A percentile compares a stretch with the other conserved stretches of the same genome.
phyloP scores from a whole-genome alignment of 2,329 filamentous ascomycete genomes.

The Byssochlamys sp. region DNA sequence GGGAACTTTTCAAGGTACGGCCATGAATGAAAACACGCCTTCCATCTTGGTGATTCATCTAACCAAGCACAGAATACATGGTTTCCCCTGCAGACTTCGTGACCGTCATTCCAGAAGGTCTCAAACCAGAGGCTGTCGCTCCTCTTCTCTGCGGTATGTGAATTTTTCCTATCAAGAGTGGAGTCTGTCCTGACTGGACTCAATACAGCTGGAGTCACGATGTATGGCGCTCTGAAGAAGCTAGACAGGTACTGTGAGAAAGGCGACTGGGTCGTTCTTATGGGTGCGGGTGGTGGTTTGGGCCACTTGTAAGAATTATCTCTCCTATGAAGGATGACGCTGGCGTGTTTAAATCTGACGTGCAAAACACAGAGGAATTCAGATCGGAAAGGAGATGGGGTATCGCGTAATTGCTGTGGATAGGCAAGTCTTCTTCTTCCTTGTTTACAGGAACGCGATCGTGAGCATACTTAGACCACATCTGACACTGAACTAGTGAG shows the following conservation, averaged over 20 bases:
- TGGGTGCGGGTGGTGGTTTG: conserved; percentile 8
- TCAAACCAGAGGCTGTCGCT: conserved; percentile 5
- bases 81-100: conserved; percentile 6
- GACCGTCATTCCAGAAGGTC: conserved; percentile 3
- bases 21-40: neutral
- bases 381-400: conserved; percentile 7
- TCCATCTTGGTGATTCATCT: neutral
- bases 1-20: conserved; percentile 7
- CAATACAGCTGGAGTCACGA: conserved; percentile 3
- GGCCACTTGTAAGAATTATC: conserved; percentile 4
- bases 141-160: conserved; percentile 6
- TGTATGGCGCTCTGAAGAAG: conserved; percentile 9
- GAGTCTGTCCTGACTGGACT: neutral
- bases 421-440: neutral
- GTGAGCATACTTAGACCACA: neutral
- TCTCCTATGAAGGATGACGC: neutral
- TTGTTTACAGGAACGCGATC: neutral
- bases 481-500: conserved; percentile 4
- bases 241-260: conserved; percentile 3
- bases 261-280: conserved; percentile 7
- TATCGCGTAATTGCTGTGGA: neutral
- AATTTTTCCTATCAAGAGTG: neutral
- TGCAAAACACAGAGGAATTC: conserved; percentile 2
- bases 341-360: neutral
- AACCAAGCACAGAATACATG: conserved; percentile 4